Base-by-base conservation (phyloP, 441 rosid genomes). In the Kokia cookei region DNA sequence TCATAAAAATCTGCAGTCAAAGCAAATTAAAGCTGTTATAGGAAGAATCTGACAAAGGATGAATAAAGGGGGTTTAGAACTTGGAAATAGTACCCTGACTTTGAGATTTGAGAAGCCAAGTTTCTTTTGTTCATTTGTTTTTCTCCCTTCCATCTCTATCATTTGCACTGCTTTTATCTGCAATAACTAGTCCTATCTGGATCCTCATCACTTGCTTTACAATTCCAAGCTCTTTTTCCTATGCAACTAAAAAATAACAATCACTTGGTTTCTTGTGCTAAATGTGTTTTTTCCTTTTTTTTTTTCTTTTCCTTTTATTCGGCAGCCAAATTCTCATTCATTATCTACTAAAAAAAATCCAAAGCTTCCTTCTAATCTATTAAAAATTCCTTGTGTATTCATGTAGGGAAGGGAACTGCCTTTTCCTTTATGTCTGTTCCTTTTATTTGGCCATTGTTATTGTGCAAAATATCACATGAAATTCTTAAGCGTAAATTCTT, bases 11-110 rank as follows among this genome's bases (percentile, higher is more conserved):
- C 85, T 83, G 81, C 78, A 80, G 59, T 85, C 77, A 81, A 83
- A 85, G 83, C 85, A 87, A 81, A 47, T 76, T 87, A 86, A 86
- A 88, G 91, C 92, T 87, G 92, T 81, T 85, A 79, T 71, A 29
- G 50, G 82, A 87, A 84, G 94, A 93, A 90, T 90, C 96, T 83
- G 47, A 89, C 81, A 75, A 87, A 80, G 77, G 88, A 83, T 87
- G 83, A 82, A 83, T 75, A 85, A 86, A 86, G 87, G 81, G 81
- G 67, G 47, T 43, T 69, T 76, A 79, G 83, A 85, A 82, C 65
- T 69, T 76, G 80, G 84, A 53, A 85, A 82, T 81, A 84, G 72
- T 77, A 79, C 84, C 89, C 82, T 43, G 47, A 10, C 47, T 43
- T 43, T 43, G 47, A 43, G 47, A 43, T 43, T 86, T 85, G 80